phyloP scores from a whole-genome alignment of 2,329 filamentous ascomycete genomes.

The Coniella vitis region DNA sequence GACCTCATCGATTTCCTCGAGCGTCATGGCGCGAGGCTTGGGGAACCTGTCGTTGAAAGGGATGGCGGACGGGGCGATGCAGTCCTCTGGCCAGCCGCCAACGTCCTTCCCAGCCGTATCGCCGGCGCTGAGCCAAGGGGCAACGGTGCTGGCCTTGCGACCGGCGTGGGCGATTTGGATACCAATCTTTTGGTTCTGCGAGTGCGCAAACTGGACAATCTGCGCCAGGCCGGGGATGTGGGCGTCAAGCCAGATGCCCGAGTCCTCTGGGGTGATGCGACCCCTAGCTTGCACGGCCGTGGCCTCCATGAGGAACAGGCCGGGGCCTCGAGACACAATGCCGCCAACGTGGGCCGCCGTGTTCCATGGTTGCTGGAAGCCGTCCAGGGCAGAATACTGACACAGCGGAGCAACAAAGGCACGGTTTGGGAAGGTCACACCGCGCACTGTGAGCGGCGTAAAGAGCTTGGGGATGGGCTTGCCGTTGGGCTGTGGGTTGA shows the following conservation, averaged over 20 bases:
- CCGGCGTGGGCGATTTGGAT: conserved; percentile 69
- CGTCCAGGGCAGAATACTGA: conserved; percentile 37
- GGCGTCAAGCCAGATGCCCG: conserved; percentile 30
- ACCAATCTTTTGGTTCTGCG: conserved; percentile 55
- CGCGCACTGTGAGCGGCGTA: conserved; percentile 36
- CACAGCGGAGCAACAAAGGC: conserved; percentile 42
- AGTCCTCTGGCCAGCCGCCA: conserved; percentile 38
- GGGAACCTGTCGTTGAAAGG: conserved; percentile 22
- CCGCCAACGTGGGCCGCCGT: conserved; percentile 31
- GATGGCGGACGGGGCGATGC: conserved; percentile 26
- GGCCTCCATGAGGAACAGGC: conserved; percentile 26
- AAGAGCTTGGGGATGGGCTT: conserved; percentile 32
- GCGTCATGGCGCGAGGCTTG: conserved; percentile 54
- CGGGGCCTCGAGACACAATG: conserved; percentile 29
- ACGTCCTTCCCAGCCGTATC: conserved; percentile 39
- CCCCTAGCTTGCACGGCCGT: conserved; percentile 26
- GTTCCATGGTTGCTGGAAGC: conserved; percentile 37
- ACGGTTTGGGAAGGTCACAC: conserved; percentile 38
- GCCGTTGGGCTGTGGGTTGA: conserved; percentile 28
- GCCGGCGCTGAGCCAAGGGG: conserved; percentile 49
- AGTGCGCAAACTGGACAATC: conserved; percentile 36
- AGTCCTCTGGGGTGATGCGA: conserved; percentile 29
- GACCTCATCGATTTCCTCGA: conserved; percentile 56
- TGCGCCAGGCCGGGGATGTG: conserved; percentile 29
- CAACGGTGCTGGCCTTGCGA: conserved; percentile 43